These are phyloP conservation scores for Rhodosporidiobolus sp. DNA, from an alignment of 768 basidiomycete species.

Conservation along the genomic window DNA sequence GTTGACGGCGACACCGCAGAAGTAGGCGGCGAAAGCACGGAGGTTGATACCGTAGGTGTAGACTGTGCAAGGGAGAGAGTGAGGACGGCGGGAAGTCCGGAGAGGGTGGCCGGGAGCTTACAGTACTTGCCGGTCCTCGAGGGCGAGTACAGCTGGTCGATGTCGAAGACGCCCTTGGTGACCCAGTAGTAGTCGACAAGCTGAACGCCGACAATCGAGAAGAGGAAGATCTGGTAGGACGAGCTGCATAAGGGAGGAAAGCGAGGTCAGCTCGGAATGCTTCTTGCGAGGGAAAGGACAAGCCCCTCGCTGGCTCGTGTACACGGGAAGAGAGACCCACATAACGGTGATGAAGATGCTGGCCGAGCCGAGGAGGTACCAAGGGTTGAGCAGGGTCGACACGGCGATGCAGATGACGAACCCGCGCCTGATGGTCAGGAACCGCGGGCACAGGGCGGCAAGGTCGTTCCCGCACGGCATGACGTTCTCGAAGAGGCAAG, in stretches of 20 bases:
- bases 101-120: no score
- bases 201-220: constrained; percentile 39
- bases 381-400: background rate
- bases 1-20: constrained; percentile 16
- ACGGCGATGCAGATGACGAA: constrained; percentile 38
- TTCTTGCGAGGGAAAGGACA: background rate
- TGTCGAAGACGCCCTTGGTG: constrained; percentile 16
- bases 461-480: constrained; percentile 44
- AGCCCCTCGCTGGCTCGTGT: constrained; percentile 1
- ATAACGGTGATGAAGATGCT: constrained; percentile 42
- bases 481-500: background rate
- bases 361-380: constrained; percentile 43
- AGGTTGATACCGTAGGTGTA: constrained; percentile 18
- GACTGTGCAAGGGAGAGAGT: no score
- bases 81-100: no score
- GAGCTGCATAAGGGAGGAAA: no score
- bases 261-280: no score
- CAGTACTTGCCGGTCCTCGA: constrained; percentile 16
- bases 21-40: constrained; percentile 20
- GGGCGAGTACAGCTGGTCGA: background rate
- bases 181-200: constrained; percentile 43
- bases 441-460: constrained; percentile 40
- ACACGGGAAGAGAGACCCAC: constrained; percentile 22
- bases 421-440: constrained; percentile 41
- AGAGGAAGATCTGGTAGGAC: constrained; percentile 26